Base-by-base conservation (phyloP, 1,139 yeast genomes). In the Geotrichum restrictum region DNA sequence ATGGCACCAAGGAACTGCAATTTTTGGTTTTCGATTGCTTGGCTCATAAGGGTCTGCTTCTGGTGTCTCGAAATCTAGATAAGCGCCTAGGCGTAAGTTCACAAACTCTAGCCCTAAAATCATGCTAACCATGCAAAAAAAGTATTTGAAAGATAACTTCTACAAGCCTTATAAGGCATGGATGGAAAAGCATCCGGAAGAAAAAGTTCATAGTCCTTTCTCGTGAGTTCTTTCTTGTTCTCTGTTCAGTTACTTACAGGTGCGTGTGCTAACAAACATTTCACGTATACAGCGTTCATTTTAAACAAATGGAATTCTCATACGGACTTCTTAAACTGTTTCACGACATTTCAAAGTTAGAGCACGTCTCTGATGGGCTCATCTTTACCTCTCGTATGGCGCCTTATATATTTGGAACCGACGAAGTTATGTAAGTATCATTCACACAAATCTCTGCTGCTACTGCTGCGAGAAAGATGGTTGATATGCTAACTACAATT, bases 351-450 rank as follows among this genome's bases (percentile, higher is more conserved):
- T 88, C 85, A 43, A 78, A 81, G 51, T 74, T 93, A 50, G 86
- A 88, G 37, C 97, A 94, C 68, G 86, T 87, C 54, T 84, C 95
- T 1, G 99, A 94, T 70, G 99, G 99, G 1, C 77, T 94, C 38
- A 88, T 94, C 56, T 88, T 88, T 67, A 94, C 99, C 1, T 88
- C 96, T 61, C 87, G 94, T 34, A 88, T 82, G 56, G 80, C 94
- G 0, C 95, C 96, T 0, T 94, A 94, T 69, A 77, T 81, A 3
- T 81, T 83, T 59, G 98, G 98, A 11, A 91, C 98, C 0, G 98
- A 93, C 67, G 78, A 80, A 3, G 80, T 69, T 34, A 69, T 72
- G 45, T 49, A 48, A 31, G 51, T 33, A 34, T 13, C 1, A 5
- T 24, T 24, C 29, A 8, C 8, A 5, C 29, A 8, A 24, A 24